These are phyloP conservation scores for Mortierella sp. DNA, from an alignment of 371 early-diverging fungal species.

Conservation along the genomic window DNA sequence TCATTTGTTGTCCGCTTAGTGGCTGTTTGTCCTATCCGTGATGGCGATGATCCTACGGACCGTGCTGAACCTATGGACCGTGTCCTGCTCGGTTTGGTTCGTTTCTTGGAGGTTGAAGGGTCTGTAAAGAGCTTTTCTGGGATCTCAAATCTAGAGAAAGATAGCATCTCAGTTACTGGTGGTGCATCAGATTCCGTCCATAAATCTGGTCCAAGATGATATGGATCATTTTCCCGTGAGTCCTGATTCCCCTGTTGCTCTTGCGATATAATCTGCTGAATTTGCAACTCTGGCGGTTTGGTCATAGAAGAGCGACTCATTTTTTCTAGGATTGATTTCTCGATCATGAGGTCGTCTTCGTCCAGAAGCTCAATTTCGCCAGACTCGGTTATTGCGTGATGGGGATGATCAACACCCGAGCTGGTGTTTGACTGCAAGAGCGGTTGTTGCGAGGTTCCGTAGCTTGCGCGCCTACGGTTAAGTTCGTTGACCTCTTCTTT, in stretches of 20 bases:
- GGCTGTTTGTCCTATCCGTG: no score
- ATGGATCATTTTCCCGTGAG: no score
- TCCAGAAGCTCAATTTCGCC: slow-evolving; percentile 11
- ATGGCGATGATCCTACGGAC: not conserved
- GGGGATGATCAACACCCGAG: no score
- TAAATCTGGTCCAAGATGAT: no score
- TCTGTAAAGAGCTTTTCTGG: slow-evolving; percentile 14
- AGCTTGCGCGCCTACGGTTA: no score
- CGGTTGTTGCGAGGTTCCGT: no score
- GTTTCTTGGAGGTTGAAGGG: not conserved
- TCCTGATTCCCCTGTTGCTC: not conserved
- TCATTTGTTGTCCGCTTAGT: no score
- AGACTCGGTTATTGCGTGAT: not conserved
- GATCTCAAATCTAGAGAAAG: slow-evolving; percentile 1
- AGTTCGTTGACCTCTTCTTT: not conserved
- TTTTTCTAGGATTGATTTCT: slow-evolving; percentile 3
- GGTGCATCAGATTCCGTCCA: not conserved
- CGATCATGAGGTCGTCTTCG: slow-evolving; percentile 15
- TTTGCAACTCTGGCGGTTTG: not conserved
- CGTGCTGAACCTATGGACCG: not conserved
- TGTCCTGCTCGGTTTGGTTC: not conserved
- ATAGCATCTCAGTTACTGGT: not conserved
- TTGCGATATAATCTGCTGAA: not conserved
- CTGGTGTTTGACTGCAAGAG: no score
- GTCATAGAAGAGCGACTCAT: not conserved